These are phyloP conservation scores for Aspergillus baeticus DNA, from an alignment of 495 filamentous ascomycete genomes.

Conservation along the genomic window DNA sequence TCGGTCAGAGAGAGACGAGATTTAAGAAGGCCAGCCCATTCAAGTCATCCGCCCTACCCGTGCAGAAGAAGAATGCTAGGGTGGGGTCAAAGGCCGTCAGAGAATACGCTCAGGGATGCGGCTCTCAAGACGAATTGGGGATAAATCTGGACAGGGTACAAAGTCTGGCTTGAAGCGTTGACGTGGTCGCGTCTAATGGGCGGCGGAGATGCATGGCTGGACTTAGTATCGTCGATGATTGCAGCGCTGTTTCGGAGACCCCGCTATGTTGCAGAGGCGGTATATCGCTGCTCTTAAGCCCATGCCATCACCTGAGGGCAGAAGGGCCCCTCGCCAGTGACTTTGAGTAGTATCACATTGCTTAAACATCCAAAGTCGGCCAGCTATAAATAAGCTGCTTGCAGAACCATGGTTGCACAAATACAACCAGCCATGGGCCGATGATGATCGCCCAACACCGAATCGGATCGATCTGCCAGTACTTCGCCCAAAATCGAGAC, in stretches of 20 bases:
- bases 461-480: too few species aligned
- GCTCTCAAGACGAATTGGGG: constrained; percentile 1
- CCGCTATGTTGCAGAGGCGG: neutral
- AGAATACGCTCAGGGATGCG: constrained; percentile 3
- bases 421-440: too few species aligned
- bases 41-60: constrained; percentile 1
- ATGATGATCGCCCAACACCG: too few species aligned
- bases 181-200: constrained; percentile 27
- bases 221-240: constrained; percentile 2
- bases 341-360: too few species aligned
- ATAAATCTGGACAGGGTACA: neutral
- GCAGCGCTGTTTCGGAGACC: too few species aligned
- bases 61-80: neutral
- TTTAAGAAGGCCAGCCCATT: neutral
- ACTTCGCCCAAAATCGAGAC: too few species aligned
- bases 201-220: constrained; percentile 19
- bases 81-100: constrained; percentile 4
- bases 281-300: neutral
- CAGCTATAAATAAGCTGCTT: too few species aligned
- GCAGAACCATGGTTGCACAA: too few species aligned
- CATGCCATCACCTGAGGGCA: too few species aligned
- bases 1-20: constrained; percentile 5
- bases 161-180: constrained; percentile 16
- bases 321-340: too few species aligned
- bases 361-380: too few species aligned